Percentiles rank a stretch among this genome's conserved stretches.
Conservation (phyloP, 441 rosid genomes). For the Cnidoscolus chayamansa region DNA sequence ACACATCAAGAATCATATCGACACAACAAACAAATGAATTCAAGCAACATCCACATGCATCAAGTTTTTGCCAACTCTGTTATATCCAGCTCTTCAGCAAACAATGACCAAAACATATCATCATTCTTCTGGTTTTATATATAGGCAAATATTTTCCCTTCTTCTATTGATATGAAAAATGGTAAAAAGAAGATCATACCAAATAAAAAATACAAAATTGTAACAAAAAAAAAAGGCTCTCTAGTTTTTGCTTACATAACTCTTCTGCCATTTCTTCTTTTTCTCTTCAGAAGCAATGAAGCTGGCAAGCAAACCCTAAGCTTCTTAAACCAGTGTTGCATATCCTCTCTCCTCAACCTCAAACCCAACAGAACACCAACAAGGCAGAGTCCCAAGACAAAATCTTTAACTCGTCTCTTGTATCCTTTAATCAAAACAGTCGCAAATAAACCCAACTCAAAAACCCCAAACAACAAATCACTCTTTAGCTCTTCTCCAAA, state of each 20-base stretch:
- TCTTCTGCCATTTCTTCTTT: constrained; percentile 30
- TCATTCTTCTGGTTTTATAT: too few species aligned
- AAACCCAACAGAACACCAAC: constrained; percentile 34
- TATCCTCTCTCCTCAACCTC: constrained; percentile 27
- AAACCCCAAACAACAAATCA: constrained; percentile 24
- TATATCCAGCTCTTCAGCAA: too few species aligned
- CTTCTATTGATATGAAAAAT: background rate
- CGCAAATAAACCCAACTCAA: constrained; percentile 32
- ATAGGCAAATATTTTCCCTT: too few species aligned
- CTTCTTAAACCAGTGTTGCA: constrained; percentile 29
- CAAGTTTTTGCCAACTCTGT: background rate
- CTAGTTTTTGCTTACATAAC: constrained; percentile 4
- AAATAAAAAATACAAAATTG: background rate
- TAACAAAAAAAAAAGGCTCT: background rate
- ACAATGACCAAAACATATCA: too few species aligned
- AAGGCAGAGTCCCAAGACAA: constrained; percentile 34
- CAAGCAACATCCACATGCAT: background rate
- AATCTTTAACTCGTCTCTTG: constrained; percentile 29
- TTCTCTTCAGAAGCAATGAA: constrained; percentile 24
- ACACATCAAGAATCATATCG: background rate
- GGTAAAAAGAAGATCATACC: background rate
- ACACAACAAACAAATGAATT: background rate
- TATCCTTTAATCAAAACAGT: constrained; percentile 18
- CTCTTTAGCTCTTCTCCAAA: constrained; percentile 31
- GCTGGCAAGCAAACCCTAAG: constrained; percentile 21